Evolutionary conservation across 2,329 filamentous ascomycete species (phyloP).

Genomic region (Neophaeococcomyces aloes): DNA sequence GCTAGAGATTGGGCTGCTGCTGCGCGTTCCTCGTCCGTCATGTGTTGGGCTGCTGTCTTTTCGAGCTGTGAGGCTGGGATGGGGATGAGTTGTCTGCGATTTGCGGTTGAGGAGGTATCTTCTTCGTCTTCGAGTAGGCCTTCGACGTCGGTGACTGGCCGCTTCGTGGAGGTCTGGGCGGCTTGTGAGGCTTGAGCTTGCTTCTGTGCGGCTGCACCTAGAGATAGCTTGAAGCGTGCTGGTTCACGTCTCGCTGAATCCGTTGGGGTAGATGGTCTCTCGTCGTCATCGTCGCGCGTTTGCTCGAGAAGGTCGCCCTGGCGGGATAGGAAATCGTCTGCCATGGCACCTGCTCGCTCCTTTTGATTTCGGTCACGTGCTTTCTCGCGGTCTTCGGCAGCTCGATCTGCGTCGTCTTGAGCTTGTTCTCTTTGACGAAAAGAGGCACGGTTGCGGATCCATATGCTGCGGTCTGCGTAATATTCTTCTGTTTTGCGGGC

Average conservation of each 20-base stretch:
- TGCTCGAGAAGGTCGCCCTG: constrained; percentile 34
- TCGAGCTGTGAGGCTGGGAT: constrained; percentile 58
- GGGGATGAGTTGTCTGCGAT: constrained; percentile 66
- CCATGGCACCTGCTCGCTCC: constrained; percentile 72
- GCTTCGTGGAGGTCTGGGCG: constrained; percentile 49
- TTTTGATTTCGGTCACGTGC: constrained; percentile 58
- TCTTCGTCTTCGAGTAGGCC: constrained; percentile 92
- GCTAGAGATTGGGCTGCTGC: constrained; percentile 74
- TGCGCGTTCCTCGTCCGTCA: constrained; percentile 78
- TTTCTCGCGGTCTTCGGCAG: constrained; percentile 64
- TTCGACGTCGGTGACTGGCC: constrained; percentile 77
- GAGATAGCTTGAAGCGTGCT: constrained; percentile 81
- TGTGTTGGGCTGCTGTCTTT: constrained; percentile 49
- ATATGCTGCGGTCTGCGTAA: constrained; percentile 74
- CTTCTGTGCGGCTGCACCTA: constrained; percentile 77
- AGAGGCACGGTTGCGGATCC: constrained; percentile 68
- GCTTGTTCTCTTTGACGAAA: constrained; percentile 64
- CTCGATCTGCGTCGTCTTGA: constrained; percentile 72
- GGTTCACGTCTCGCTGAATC: constrained; percentile 41
- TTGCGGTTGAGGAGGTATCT: constrained; percentile 52
- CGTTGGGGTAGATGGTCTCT: constrained; percentile 40
- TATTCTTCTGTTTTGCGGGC: constrained; percentile 64
- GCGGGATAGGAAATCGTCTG: constrained; percentile 79
- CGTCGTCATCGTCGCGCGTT: constrained; percentile 52
- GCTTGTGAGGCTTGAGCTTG: constrained; percentile 45